phyloP scores from a whole-genome alignment of 2,329 filamentous ascomycete species.

The Zalaria sp. region DNA sequence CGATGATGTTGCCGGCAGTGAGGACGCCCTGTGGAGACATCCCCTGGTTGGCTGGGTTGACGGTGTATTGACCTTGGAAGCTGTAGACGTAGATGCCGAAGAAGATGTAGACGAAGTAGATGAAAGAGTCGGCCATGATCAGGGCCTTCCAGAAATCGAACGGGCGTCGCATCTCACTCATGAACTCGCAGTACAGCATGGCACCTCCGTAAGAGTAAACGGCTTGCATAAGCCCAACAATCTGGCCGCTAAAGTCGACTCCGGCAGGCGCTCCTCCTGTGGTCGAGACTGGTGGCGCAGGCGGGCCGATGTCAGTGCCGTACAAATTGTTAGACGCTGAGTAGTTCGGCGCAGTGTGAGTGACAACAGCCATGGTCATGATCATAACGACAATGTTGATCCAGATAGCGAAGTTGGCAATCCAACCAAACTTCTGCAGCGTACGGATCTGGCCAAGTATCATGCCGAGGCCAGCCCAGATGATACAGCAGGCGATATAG shows the following conservation, averaged over 20 bases:
- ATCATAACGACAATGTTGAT: conserved; percentile 41
- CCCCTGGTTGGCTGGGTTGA: conserved; percentile 27
- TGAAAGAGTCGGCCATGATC: conserved; percentile 32
- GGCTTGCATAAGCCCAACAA: conserved; percentile 36
- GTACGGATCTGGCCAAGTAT: conserved; percentile 42
- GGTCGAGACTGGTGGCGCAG: conserved; percentile 19
- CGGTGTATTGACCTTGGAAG: conserved; percentile 33
- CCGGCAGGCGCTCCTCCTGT: conserved; percentile 25
- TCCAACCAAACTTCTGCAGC: conserved; percentile 38
- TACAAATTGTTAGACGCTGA: conserved; percentile 2
- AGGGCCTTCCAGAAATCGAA: conserved; percentile 35
- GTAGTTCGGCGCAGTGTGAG: conserved; percentile 37
- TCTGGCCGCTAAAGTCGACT: conserved; percentile 26
- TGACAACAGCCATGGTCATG: conserved; percentile 34
- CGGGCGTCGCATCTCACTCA: conserved; percentile 39
- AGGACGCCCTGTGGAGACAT: conserved; percentile 24
- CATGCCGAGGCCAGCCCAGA: conserved; percentile 37
- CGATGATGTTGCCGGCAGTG: conserved; percentile 26
- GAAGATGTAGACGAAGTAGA: conserved; percentile 33
- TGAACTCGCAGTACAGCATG: conserved; percentile 43
- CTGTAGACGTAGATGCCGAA: conserved; percentile 34
- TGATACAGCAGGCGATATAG: conserved; percentile 14
- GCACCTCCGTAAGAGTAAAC: conserved; percentile 44
- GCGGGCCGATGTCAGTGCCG: not conserved
- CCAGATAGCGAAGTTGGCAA: conserved; percentile 43